phyloP scores from a whole-genome alignment of 2,329 filamentous ascomycete genomes.

The Hypomyces rosellus region DNA sequence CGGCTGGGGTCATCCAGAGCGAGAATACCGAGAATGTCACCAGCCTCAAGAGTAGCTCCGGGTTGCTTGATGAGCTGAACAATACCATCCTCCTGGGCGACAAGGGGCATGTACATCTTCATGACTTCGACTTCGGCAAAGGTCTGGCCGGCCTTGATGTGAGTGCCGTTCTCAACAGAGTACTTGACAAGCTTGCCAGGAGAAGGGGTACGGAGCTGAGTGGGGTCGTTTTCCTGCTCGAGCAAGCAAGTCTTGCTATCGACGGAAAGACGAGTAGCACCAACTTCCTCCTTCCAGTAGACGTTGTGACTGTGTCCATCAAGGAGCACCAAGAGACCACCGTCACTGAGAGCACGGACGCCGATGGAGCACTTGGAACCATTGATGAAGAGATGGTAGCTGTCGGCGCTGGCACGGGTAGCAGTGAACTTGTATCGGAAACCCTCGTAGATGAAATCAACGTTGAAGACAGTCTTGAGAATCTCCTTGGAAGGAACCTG shows the following conservation, averaged over 20 bases:
- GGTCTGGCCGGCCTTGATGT: slow-evolving; percentile 84
- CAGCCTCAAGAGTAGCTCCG: slow-evolving; percentile 92
- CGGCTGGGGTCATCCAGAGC: slow-evolving; percentile 91
- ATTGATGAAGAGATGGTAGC: slow-evolving; percentile 98
- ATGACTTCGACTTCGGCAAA: slow-evolving; percentile 99
- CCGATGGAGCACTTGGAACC: slow-evolving; percentile 93
- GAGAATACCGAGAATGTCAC: slow-evolving; percentile 96
- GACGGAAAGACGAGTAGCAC: slow-evolving; percentile 89
- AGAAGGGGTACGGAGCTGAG: slow-evolving; percentile 87
- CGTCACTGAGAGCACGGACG: slow-evolving; percentile 86
- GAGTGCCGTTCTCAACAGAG: slow-evolving; percentile 88
- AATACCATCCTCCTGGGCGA: slow-evolving; percentile 90
- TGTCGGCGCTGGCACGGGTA: slow-evolving; percentile 84
- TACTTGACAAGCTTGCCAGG: slow-evolving; percentile 98
- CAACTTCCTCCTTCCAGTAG: slow-evolving; percentile 99
- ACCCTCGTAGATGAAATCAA: slow-evolving; percentile 99
- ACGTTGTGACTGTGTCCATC: slow-evolving; percentile 93
- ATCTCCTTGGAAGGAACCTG: slow-evolving; percentile 96
- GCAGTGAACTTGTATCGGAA: slow-evolving; percentile 97
- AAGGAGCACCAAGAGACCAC: slow-evolving; percentile 84
- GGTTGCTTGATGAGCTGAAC: slow-evolving; percentile 99
- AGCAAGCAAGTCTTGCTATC: slow-evolving; percentile 97
- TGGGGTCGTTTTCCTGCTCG: slow-evolving; percentile 98
- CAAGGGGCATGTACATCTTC: slow-evolving; percentile 99
- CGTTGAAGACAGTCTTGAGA: slow-evolving; percentile 92